A percentile compares a stretch with the other conserved stretches of the same genome.
phyloP scores from a whole-genome alignment of 148 eudicot genomes.

The Nyssa sinensis region DNA sequence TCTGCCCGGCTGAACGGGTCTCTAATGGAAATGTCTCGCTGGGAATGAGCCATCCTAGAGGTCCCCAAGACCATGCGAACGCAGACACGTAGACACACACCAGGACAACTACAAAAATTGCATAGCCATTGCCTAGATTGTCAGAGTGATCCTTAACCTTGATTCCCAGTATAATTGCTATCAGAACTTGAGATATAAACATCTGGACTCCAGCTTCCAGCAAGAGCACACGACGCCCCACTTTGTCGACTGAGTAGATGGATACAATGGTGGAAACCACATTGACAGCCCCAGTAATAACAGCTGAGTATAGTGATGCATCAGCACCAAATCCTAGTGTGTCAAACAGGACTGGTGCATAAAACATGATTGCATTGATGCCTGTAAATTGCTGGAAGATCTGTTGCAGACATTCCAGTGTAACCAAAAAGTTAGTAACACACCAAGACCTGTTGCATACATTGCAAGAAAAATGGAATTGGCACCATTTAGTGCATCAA shows the following conservation, averaged over 20 bases:
- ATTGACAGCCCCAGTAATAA: slow-evolving; percentile 84
- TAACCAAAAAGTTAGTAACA: not conserved
- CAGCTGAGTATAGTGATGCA: slow-evolving; percentile 86
- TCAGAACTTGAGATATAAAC: slow-evolving; percentile 69
- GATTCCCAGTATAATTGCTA: slow-evolving; percentile 66
- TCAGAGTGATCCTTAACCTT: slow-evolving; percentile 58
- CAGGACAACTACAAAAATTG: slow-evolving; percentile 65
- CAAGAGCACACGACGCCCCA: slow-evolving; percentile 69
- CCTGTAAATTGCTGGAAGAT: slow-evolving; percentile 93
- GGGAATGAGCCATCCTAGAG: slow-evolving; percentile 92
- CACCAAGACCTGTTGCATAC: too few species aligned
- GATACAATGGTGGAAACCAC: slow-evolving; percentile 78
- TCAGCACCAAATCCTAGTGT: slow-evolving; percentile 73
- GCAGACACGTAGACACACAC: slow-evolving; percentile 77
- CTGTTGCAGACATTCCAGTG: slow-evolving; percentile 27
- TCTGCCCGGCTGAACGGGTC: slow-evolving; percentile 92
- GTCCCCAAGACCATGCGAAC: slow-evolving; percentile 98
- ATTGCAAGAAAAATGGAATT: too few species aligned
- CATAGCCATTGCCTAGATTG: slow-evolving; percentile 43
- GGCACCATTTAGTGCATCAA: too few species aligned
- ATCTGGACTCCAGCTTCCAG: slow-evolving; percentile 88
- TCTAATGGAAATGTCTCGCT: slow-evolving; percentile 91
- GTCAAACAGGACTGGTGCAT: slow-evolving; percentile 83
- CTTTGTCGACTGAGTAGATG: slow-evolving; percentile 79
- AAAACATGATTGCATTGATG: slow-evolving; percentile 96